A percentile compares a stretch with the other conserved stretches of the same genome.
These are phyloP conservation scores for Puccinia novopanici DNA, from an alignment of 1,284 basidiomycete genomes.

Conservation along the genomic window DNA sequence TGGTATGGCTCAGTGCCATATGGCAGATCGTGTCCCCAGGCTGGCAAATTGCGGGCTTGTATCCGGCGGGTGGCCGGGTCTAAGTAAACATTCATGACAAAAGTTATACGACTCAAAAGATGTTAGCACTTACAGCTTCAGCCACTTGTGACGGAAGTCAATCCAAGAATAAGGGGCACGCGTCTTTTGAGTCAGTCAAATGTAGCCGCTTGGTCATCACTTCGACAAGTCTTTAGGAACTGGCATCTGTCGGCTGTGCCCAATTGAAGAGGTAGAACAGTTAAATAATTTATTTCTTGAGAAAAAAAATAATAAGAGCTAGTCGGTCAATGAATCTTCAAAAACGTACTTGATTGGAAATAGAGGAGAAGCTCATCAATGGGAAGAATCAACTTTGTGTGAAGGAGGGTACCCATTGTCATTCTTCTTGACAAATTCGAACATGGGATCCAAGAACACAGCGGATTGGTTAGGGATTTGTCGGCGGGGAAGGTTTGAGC, in stretches of 20 bases:
- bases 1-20: too few relatives aligned
- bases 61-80: too few relatives aligned
- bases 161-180: slow-evolving; percentile 39
- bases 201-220: slow-evolving; percentile 45
- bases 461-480: slow-evolving; percentile 14
- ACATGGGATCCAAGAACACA: slow-evolving; percentile 43
- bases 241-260: slow-evolving; percentile 39
- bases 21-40: too few relatives aligned
- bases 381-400: slow-evolving; percentile 43
- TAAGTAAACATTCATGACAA: too few relatives aligned
- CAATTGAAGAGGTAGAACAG: not conserved
- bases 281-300: too few relatives aligned
- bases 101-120: too few relatives aligned
- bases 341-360: slow-evolving; percentile 30
- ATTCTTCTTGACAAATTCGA: slow-evolving; percentile 44
- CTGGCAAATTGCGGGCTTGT: too few relatives aligned
- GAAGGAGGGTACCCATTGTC: slow-evolving; percentile 29
- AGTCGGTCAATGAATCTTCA: too few relatives aligned
- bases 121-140: slow-evolving; percentile 39
- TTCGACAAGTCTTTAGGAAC: slow-evolving; percentile 22
- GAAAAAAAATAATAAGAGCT: not conserved
- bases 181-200: slow-evolving; percentile 49
- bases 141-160: slow-evolving; percentile 36
- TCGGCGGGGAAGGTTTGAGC: too few relatives aligned
- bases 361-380: slow-evolving; percentile 47